Evolutionary conservation across 1,284 basidiomycete genomes (phyloP), one percentile per base, ranked within the genome.

Genomic region (Tylopilus sp.): DNA sequence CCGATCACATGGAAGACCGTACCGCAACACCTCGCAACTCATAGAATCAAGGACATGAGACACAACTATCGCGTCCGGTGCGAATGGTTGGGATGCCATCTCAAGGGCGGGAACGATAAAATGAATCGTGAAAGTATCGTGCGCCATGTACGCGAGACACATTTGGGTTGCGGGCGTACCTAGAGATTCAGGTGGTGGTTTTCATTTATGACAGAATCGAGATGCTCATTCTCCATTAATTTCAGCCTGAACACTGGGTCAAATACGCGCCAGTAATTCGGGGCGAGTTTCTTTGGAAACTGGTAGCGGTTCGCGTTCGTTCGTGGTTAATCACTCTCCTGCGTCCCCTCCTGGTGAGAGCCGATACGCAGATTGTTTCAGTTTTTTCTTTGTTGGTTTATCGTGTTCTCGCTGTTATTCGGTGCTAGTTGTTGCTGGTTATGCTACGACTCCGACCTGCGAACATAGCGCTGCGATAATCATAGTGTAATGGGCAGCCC

Each of bases 121-220:
- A 41, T 68, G 13, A 65, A 63, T 0, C 59, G 65, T 1, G 54
- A 63, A 35, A 51, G 49, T 8, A 53, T 68, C 1, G 31, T 48
- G 2, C 54, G 66, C 0, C 63, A 64, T 7, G 9, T 61, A 0
- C 44, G 52, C 0, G 64, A 65, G 18, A 49, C 1, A 3, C 66
- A 65, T 19, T 13, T 68, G 11, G 4, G 48, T 9, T 36, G 12
- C 18, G 61, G 18, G 23, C 62, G 64, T n/a, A 29, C n/a, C n/a
- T n/a, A 16, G 18, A 26, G 18, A 26, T 18, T 39, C 15, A n/a
- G 50, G 50, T 61, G 11, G 2, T 33, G 29, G 7, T 11, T 23
- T 2, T 36, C 0, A 6, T 26, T 48, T n/a, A 26, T 11, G 19
- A 28, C n/a, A 13, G 16, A 23, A 18, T 3, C 28, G 6, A 3